Evolutionary conservation across 169 alveolate species (phyloP).

Genomic region (Plasmodium cynomolgi): DNA sequence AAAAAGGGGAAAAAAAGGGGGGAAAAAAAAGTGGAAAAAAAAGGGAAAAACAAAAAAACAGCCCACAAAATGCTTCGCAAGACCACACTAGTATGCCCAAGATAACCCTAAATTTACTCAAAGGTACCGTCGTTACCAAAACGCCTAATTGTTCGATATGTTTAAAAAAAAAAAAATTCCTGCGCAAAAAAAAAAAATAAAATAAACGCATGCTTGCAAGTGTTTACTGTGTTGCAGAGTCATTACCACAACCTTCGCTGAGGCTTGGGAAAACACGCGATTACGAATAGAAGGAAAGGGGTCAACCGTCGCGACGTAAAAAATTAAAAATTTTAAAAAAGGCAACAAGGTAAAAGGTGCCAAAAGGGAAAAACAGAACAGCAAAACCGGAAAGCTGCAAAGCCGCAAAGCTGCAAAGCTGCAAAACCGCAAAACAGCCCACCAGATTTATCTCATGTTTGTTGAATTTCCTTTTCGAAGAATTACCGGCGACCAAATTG

Average conservation of each 20-base stretch:
- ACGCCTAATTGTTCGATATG: neutral
- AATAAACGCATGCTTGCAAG: neutral
- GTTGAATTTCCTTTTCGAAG: neutral
- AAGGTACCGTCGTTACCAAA: neutral
- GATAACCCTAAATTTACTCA: neutral
- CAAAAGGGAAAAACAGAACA: neutral
- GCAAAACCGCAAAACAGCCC: neutral
- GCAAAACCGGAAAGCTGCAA: no score
- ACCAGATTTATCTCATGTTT: neutral
- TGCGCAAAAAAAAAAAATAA: neutral
- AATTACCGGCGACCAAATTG: neutral
- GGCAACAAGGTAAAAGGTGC: neutral
- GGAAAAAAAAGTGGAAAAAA: no score
- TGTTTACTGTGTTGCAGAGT: neutral
- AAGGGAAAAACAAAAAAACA: no score
- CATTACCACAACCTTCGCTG: neutral
- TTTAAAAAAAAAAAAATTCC: neutral
- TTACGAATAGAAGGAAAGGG: neutral
- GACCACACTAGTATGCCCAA: neutral
- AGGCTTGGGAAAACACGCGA: neutral
- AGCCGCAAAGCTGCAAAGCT: no score
- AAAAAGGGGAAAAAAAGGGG: neutral
- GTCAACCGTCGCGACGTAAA: neutral
- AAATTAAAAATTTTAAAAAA: no score
- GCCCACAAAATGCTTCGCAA: neutral